Percentiles rank a stretch among this genome's conserved stretches.
Conservation (phyloP, 176 grass and related monocot genomes). For the Olyra latifolia region DNA sequence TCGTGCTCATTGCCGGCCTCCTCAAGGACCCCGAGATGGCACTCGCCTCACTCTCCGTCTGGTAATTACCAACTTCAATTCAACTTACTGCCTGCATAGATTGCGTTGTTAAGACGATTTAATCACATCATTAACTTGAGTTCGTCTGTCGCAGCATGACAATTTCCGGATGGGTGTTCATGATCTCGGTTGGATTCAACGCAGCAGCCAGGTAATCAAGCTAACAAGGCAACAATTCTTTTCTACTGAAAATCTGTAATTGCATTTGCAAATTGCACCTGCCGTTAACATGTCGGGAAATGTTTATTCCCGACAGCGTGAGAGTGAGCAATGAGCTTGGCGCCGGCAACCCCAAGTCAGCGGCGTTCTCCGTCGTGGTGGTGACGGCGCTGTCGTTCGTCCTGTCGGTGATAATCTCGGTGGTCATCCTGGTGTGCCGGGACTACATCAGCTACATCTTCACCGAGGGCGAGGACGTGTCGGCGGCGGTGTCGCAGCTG, state of each 20-base stretch:
- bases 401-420: conserved; percentile 29
- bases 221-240: no score
- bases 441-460: conserved; percentile 57
- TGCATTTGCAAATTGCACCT: not conserved
- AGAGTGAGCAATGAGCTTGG: conserved; percentile 54
- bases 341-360: conserved; percentile 43
- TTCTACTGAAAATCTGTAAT: not conserved
- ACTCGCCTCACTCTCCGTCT: conserved; percentile 56
- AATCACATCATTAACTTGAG: not conserved
- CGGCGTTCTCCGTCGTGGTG: conserved; percentile 52
- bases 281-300: not conserved
- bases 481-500: conserved; percentile 42
- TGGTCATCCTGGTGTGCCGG: conserved; percentile 37
- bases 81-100: no score
- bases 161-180: conserved; percentile 74
- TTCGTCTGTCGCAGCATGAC: conserved; percentile 58
- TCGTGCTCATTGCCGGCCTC: conserved; percentile 53
- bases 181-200: conserved; percentile 85
- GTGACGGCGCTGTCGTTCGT: conserved; percentile 35
- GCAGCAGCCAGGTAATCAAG: conserved; percentile 66
- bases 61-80: conserved; percentile 22
- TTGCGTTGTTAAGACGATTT: not conserved
- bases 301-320: conserved; percentile 23
- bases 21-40: conserved; percentile 52
- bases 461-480: conserved; percentile 52